A percentile compares a stretch with the other conserved stretches of the same genome.
phyloP scores from a whole-genome alignment of 345 rosid genomes.

The Lenwebbia sp. region DNA sequence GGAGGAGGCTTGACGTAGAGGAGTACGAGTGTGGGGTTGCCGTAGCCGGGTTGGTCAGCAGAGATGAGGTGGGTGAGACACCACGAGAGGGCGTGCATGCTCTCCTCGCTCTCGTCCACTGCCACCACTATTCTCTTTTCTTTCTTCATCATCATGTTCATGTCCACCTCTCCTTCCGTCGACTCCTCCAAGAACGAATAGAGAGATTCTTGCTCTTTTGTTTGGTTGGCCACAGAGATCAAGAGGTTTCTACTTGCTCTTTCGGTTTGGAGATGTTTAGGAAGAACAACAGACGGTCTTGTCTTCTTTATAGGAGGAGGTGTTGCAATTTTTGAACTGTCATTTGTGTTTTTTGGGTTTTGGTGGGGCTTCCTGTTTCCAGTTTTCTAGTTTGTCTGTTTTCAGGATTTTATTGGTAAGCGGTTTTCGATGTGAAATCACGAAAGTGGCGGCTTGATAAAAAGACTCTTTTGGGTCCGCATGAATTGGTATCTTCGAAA shows the following conservation, averaged over 20 bases:
- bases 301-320: neutral
- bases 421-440: neutral
- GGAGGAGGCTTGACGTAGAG: slow-evolving; percentile 82
- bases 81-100: slow-evolving; percentile 91
- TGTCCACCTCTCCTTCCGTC: slow-evolving; percentile 16
- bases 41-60: slow-evolving; percentile 2
- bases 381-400: neutral
- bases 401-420: neutral
- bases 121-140: slow-evolving; percentile 55
- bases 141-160: neutral
- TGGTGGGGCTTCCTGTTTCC: neutral
- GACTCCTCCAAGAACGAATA: neutral
- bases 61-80: slow-evolving; percentile 54
- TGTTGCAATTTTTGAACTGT: neutral
- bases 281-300: neutral
- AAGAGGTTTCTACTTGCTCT: neutral
- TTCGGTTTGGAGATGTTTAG: neutral
- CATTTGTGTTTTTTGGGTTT: neutral
- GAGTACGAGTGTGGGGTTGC: slow-evolving; percentile 35
- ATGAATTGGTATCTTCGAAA: neutral
- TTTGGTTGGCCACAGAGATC: neutral
- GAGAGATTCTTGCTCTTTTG: too few relatives aligned
- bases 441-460: neutral
- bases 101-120: slow-evolving; percentile 84
- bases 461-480: neutral